phyloP scores from a whole-genome alignment of 2,329 filamentous ascomycete species.

The Fusarium albidum region DNA sequence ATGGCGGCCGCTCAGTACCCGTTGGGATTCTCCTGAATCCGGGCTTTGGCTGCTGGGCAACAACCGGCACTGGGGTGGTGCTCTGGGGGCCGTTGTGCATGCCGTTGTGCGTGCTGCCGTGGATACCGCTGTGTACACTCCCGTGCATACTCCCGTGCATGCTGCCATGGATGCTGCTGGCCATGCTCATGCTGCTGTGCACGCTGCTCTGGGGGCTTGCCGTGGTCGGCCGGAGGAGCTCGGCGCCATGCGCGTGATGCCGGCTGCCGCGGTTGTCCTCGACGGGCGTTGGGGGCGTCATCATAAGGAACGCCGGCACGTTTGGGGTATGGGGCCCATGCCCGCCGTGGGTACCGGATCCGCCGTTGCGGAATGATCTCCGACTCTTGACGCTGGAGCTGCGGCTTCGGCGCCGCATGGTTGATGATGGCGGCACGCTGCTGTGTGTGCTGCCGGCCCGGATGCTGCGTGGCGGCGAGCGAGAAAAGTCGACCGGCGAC shows the following conservation, averaged over 20 bases:
- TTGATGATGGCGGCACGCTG: conserved; percentile 53
- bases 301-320: conserved; percentile 54
- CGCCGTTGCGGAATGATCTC: conserved; percentile 51
- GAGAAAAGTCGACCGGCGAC: conserved; percentile 65
- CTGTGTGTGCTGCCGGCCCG: conserved; percentile 57
- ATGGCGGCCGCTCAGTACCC: conserved; percentile 41
- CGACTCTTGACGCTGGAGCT: conserved; percentile 62
- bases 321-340: conserved; percentile 36
- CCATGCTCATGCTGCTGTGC: conserved; percentile 27
- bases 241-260: conserved; percentile 39
- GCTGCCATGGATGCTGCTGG: conserved; percentile 27
- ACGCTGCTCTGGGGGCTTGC: conserved; percentile 42
- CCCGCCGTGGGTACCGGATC: conserved; percentile 33
- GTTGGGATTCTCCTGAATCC: conserved; percentile 37
- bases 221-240: conserved; percentile 45
- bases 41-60: conserved; percentile 26
- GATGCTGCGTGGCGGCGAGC: conserved; percentile 64
- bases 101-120: conserved; percentile 20
- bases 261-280: conserved; percentile 37
- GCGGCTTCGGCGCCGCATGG: conserved; percentile 54
- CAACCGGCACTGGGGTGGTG: conserved; percentile 22
- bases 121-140: conserved; percentile 25
- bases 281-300: conserved; percentile 57
- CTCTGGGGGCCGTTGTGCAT: neutral
- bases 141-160: conserved; percentile 15